phyloP scores from a whole-genome alignment of 2,329 filamentous ascomycete genomes.

The Ascochyta rabiei region DNA sequence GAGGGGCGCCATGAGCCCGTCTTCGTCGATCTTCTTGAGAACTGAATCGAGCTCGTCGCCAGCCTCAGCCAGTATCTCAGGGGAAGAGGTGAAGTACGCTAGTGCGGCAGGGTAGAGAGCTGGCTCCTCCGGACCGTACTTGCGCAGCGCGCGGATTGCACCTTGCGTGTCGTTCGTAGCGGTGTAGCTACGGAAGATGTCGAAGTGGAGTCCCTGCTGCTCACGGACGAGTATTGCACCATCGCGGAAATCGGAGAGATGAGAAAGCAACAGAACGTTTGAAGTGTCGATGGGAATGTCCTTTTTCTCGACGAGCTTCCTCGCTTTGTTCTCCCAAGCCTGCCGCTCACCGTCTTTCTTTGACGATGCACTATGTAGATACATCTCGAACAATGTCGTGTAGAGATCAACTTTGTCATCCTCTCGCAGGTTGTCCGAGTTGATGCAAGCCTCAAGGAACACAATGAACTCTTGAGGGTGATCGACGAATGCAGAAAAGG shows the following conservation, averaged over 20 bases:
- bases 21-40: conserved; percentile 83
- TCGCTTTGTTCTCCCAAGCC: conserved; percentile 90
- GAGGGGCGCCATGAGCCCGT: conserved; percentile 91
- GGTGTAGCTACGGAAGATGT: conserved; percentile 97
- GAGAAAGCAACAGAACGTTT: conserved; percentile 89
- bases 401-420: conserved; percentile 85
- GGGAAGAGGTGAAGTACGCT: conserved; percentile 88
- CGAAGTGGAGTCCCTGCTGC: conserved; percentile 86
- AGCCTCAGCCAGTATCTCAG: conserved; percentile 80
- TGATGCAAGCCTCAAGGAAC: conserved; percentile 87
- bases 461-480: conserved; percentile 89
- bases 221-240: conserved; percentile 93
- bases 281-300: conserved; percentile 88
- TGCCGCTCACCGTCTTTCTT: conserved; percentile 73
- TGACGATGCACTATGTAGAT: conserved; percentile 83
- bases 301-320: conserved; percentile 81
- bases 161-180: conserved; percentile 89
- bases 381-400: conserved; percentile 98
- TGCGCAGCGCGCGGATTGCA: conserved; percentile 85
- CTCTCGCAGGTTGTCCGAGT: conserved; percentile 71
- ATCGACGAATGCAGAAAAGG: conserved; percentile 96
- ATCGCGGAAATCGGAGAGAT: conserved; percentile 86
- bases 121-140: conserved; percentile 90
- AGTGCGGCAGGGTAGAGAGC: conserved; percentile 91
- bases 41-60: conserved; percentile 82